phyloP scores from a whole-genome alignment of 805 yeast species.

The Lipomyces lipofer region DNA sequence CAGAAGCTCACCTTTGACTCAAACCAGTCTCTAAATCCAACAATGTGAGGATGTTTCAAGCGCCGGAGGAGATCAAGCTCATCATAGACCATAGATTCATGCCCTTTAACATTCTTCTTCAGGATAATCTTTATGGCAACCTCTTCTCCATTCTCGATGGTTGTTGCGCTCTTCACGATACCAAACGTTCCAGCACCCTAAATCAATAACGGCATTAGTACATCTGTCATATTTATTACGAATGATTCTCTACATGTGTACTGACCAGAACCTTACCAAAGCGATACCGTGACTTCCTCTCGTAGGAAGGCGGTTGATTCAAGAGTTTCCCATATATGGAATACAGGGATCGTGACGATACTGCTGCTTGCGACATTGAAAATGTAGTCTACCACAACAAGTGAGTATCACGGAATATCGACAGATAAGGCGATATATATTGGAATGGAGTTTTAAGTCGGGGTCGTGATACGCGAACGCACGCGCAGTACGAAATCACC shows the following conservation, averaged over 20 bases:
- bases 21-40: constrained; percentile 89
- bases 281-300: constrained; percentile 18
- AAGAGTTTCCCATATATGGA: constrained; percentile 28
- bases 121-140: constrained; percentile 89
- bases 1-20: constrained; percentile 59
- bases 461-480: too few relatives aligned
- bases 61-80: constrained; percentile 71
- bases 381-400: too few relatives aligned
- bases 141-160: constrained; percentile 54
- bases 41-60: constrained; percentile 80
- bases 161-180: constrained; percentile 76
- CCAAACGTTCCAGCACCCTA: constrained; percentile 97
- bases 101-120: constrained; percentile 79
- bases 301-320: constrained; percentile 29
- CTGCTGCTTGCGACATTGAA: too few relatives aligned
- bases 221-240: too few relatives aligned
- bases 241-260: not conserved
- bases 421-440: too few relatives aligned
- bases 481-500: too few relatives aligned
- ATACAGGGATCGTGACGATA: constrained; percentile 8
- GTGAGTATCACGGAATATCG: too few relatives aligned
- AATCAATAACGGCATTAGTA: too few relatives aligned
- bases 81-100: constrained; percentile 73
- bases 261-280: constrained; percentile 27
- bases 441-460: too few relatives aligned